Evolutionary conservation across 2,329 filamentous ascomycete genomes (phyloP), one percentile per base, ranked within the genome.

Genomic region (Lachnellula hyalina): DNA sequence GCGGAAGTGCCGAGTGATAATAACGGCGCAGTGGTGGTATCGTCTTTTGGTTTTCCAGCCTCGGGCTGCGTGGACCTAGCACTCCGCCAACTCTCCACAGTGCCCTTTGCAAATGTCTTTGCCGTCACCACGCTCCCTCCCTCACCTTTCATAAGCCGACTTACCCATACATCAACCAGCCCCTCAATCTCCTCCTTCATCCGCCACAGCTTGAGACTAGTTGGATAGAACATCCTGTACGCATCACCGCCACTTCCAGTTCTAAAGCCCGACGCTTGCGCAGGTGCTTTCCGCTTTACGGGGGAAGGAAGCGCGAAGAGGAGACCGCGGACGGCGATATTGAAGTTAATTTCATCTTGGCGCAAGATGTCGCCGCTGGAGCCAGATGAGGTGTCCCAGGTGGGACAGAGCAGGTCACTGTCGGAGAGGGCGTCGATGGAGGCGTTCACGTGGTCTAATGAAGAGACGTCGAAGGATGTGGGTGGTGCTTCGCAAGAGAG

Each of bases 321-420:
- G 49, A 97, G 73, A 0, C 94, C 94, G 12, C 92, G 84, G 0
- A 96, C 89, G 4, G 91, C 91, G 17, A 93, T 85, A 61, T 99
- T 90, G 61, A 96, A 97, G 23, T 88, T 86, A 68, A 99, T 92
- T 67, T 99, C 94, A 60, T 96, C 91, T 71, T 97, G 93, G 6
- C 92, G 85, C 9, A 97, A 74, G 14, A 86, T 79, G 57, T 96
- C 93, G 51, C 84, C 83, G 19, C 81, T 81, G 0, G 82, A 82
- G 21, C 83, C 81, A 58, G 90, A 89, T 58, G 85, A 85, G 12
- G 82, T 73, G 59, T 86, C 83, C 69, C 83, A 83, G 6, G 89
- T 88, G 1, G 89, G 83, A 48, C 83, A 89, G 11, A 99, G 79
- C 4, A 97, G 74, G 68, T 99, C 94, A 48, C 89, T 90, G 59